Percentiles rank a stretch among this genome's conserved stretches.
phyloP scores from a whole-genome alignment of 129 eudicot species.

The Cynara cardunculus region DNA sequence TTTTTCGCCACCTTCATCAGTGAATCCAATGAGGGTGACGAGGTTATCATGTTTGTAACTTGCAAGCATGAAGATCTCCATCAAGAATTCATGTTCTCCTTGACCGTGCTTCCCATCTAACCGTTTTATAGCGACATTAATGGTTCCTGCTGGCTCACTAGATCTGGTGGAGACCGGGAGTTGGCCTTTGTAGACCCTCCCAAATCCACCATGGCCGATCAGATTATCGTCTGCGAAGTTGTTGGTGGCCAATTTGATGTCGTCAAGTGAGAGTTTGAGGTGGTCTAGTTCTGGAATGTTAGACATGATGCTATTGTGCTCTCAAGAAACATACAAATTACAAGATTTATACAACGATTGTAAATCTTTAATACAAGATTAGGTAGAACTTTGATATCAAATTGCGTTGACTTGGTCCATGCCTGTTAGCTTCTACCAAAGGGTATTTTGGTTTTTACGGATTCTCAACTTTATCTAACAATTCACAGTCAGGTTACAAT shows the following conservation, averaged over 20 bases:
- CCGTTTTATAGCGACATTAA: constrained; percentile 4
- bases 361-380: too few species aligned
- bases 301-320: neutral
- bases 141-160: neutral
- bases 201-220: constrained; percentile 14
- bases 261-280: neutral
- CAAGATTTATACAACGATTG: too few species aligned
- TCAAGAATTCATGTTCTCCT: neutral
- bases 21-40: constrained; percentile 12
- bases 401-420: too few species aligned
- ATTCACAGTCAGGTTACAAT: too few species aligned
- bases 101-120: neutral
- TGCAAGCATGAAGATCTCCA: constrained; percentile 8
- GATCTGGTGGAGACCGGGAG: neutral
- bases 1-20: neutral
- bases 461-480: too few species aligned
- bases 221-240: neutral
- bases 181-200: constrained; percentile 8
- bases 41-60: constrained; percentile 9
- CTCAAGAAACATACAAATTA: too few species aligned
- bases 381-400: too few species aligned
- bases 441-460: too few species aligned
- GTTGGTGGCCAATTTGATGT: constrained; percentile 12
- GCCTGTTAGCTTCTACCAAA: too few species aligned
- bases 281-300: neutral